Conservation (phyloP, 371 early-diverging fungal genomes). For the Apophysomyces ossiformis region DNA sequence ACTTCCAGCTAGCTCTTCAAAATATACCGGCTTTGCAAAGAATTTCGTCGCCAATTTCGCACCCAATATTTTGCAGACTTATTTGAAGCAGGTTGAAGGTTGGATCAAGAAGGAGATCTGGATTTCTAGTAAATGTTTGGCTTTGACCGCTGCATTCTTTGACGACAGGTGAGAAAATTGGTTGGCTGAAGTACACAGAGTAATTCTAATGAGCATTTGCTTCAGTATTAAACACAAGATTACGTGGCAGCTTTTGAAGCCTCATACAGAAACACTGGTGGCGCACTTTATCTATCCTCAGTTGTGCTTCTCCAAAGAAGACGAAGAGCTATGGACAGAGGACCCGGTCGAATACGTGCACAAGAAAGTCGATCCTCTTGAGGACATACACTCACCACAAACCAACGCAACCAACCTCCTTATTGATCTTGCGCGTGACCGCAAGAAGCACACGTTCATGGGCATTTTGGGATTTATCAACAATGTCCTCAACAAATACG, state of each 20-base stretch:
- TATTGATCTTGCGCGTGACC: constrained; percentile 71
- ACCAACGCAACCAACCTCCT: constrained; percentile 74
- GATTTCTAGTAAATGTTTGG: constrained; percentile 63
- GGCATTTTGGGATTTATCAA: constrained; percentile 78
- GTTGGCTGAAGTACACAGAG: not conserved
- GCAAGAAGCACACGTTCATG: constrained; percentile 80
- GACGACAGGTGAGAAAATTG: constrained; percentile 42
- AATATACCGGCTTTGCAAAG: constrained; percentile 77
- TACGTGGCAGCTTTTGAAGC: constrained; percentile 88
- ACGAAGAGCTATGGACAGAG: constrained; percentile 88
- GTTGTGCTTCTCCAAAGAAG: constrained; percentile 80
- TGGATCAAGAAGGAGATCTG: constrained; percentile 67
- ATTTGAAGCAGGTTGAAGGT: constrained; percentile 78
- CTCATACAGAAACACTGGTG: constrained; percentile 77
- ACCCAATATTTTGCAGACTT: constrained; percentile 80
- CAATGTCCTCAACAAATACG: constrained; percentile 58
- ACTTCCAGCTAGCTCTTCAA: constrained; percentile 53
- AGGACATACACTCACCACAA: constrained; percentile 76
- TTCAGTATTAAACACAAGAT: constrained; percentile 79
- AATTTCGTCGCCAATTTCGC: constrained; percentile 83
- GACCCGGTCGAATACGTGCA: constrained; percentile 93
- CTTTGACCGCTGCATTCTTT: constrained; percentile 58
- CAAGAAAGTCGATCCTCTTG: constrained; percentile 78
- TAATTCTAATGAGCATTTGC: constrained; percentile 3
- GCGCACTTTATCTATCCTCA: constrained; percentile 88